Conservation (phyloP, 1,139 yeast genomes). For the Scheffersomyces parashehatae region DNA sequence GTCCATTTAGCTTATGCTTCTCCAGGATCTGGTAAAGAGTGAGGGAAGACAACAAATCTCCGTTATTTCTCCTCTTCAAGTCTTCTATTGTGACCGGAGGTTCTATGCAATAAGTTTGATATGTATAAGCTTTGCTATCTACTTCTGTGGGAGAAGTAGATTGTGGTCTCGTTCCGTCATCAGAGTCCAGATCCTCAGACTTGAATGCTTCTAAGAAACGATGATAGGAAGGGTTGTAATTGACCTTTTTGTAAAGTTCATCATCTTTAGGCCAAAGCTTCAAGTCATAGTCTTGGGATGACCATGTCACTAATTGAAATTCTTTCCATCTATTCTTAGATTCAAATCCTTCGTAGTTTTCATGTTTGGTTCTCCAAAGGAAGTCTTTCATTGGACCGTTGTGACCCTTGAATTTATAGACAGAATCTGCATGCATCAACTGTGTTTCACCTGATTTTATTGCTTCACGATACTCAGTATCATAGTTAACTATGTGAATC, state of each 20-base stretch:
- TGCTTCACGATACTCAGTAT: slow-evolving; percentile 45
- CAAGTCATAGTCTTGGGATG: slow-evolving; percentile 76
- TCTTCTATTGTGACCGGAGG: slow-evolving; percentile 41
- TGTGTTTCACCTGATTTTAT: slow-evolving; percentile 29
- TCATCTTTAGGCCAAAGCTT: slow-evolving; percentile 79
- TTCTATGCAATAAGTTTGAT: slow-evolving; percentile 40
- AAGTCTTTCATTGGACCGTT: slow-evolving; percentile 83
- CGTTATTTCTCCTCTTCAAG: slow-evolving; percentile 28
- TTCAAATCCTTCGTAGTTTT: slow-evolving; percentile 37
- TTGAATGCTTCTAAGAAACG: slow-evolving; percentile 24
- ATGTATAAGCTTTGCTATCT: slow-evolving; percentile 16
- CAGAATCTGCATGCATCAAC: slow-evolving; percentile 38
- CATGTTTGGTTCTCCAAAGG: slow-evolving; percentile 72
- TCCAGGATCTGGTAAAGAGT: slow-evolving; percentile 36
- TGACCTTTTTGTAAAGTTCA: slow-evolving; percentile 57
- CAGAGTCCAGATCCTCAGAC: slow-evolving; percentile 19
- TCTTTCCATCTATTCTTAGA: slow-evolving; percentile 66
- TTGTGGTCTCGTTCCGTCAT: slow-evolving; percentile 7
- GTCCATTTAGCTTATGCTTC: slow-evolving; percentile 25
- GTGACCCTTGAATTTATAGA: slow-evolving; percentile 75
- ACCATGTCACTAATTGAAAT: slow-evolving; percentile 91
- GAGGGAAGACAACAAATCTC: slow-evolving; percentile 39
- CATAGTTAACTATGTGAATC: slow-evolving; percentile 63
- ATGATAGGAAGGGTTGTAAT: slow-evolving; percentile 48
- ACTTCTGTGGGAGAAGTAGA: not conserved